Evolutionary conservation across 441 rosid species (phyloP), one percentile per base, ranked within the genome.

Genomic region (Gossypium trilobum): DNA sequence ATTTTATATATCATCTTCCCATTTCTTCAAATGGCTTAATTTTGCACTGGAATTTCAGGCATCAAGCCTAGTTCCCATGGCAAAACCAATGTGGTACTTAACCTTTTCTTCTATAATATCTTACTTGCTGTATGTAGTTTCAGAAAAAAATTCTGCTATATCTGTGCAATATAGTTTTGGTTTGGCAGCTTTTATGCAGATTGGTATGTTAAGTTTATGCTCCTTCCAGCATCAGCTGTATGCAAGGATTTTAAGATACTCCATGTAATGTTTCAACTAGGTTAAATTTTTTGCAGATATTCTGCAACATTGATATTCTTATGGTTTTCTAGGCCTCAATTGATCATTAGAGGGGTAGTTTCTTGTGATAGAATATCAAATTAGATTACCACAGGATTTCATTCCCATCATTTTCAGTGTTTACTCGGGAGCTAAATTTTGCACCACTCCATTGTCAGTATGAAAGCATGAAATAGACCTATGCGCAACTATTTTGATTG

Each of bases 1-100:
- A 58, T 27, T 75, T 70, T 78, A 48, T 78, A 52, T 48, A 54
- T 23, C 67, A 44, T 76, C 74, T 61, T 14, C 42, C 17, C 2
- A 4, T 29, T 71, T 44, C 25, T 71, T 71, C 67, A 42, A 9
- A 9, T 22, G 63, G 67, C 20, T 44, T 71, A 14, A 14, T 71
- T 71, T 58, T 27, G 23, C 66, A n/a, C 25, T 20, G 6, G 46
- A 71, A 39, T 22, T 55, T 57, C n/a, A 36, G 50, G 55, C 73
- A 57, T 42, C 56, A 39, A 59, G 66, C 14, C 14, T 25, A 58
- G 51, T 56, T 58, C 56, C 20, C 74, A n/a, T 58, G 57, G 56
- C 42, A 71, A 71, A 71, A 58, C 58, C 42, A 44, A 17, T 4
- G 66, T 58, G 74, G 74, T 71, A 71, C 13, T 42, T 51, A 14